A percentile compares a stretch with the other conserved stretches of the same genome.
Evolutionary conservation across 1,139 yeast species (phyloP).

Genomic region (Meyerozyma smithsonii): DNA sequence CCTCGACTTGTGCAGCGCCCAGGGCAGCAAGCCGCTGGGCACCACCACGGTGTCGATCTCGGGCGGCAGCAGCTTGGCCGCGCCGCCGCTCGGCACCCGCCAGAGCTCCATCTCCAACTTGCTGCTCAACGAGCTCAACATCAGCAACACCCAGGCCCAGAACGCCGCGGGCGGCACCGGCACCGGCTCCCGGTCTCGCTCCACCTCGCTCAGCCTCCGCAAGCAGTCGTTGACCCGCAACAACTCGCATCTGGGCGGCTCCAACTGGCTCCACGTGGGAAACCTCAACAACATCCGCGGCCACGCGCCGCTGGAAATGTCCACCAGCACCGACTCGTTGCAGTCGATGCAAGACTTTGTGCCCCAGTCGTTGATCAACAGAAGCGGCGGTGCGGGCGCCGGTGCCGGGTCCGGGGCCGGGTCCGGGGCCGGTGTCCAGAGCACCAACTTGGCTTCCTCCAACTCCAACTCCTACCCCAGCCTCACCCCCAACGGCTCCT

Average conservation of each 20-base stretch:
- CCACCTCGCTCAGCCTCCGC: constrained; percentile 30
- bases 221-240: constrained; percentile 45
- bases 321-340: constrained; percentile 36
- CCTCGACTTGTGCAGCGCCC: constrained; percentile 34
- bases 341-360: constrained; percentile 45
- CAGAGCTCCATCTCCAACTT: constrained; percentile 41
- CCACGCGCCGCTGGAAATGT: constrained; percentile 12
- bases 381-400: too few relatives aligned
- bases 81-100: constrained; percentile 5
- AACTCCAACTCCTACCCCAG: too few relatives aligned
- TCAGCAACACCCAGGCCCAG: constrained; percentile 17
- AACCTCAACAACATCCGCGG: constrained; percentile 33
- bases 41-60: constrained; percentile 24
- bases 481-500: constrained; percentile 10
- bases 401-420: too few relatives aligned
- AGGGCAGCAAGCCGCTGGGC: constrained; percentile 8
- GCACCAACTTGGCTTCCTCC: too few relatives aligned
- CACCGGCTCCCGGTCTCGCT: constrained; percentile 16
- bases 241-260: constrained; percentile 30
- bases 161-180: constrained; percentile 14
- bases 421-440: too few relatives aligned
- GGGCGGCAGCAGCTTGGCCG: constrained; percentile 9
- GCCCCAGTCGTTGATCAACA: constrained; percentile 36
- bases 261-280: constrained; percentile 45
- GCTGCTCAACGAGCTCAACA: constrained; percentile 38